Conservation (phyloP, 1,139 yeast species). For the Pneumocystis wakefieldiae region DNA sequence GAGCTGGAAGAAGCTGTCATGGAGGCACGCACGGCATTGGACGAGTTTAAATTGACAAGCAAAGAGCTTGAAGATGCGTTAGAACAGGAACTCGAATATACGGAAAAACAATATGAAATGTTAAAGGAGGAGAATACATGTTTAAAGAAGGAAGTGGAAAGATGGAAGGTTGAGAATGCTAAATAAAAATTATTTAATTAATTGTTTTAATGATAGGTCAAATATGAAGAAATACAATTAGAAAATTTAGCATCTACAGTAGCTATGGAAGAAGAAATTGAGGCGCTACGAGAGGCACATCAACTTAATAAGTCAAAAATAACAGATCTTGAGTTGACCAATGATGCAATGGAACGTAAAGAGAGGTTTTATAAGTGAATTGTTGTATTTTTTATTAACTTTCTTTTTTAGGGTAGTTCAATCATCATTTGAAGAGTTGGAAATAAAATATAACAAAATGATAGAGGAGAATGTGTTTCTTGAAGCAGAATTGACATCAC, state of each 20-base stretch:
- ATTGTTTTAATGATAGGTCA: constrained; percentile 11
- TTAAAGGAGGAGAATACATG: constrained; percentile 18
- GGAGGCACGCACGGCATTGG: constrained; percentile 25
- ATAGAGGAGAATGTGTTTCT: constrained; percentile 25
- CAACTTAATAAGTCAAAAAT: constrained; percentile 15
- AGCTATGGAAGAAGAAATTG: constrained; percentile 20
- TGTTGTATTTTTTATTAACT: background rate
- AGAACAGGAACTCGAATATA: constrained; percentile 25
- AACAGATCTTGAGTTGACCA: constrained; percentile 27
- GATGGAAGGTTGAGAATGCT: constrained; percentile 17
- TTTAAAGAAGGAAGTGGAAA: constrained; percentile 17
- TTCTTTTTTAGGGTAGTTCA: constrained; percentile 3
- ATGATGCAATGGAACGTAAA: constrained; percentile 27
- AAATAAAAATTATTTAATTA: background rate
- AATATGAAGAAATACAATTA: constrained; percentile 18
- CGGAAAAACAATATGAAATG: constrained; percentile 20
- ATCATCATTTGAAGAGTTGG: constrained; percentile 22
- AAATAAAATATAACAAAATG: constrained; percentile 21
- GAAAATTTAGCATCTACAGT: constrained; percentile 21
- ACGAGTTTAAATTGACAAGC: constrained; percentile 8
- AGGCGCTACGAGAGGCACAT: constrained; percentile 20
- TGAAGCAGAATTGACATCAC: constrained; percentile 23
- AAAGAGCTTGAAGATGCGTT: constrained; percentile 24
- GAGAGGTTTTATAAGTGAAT: constrained; percentile 16
- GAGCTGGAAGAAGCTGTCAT: constrained; percentile 25